A percentile compares a stretch with the other conserved stretches of the same genome.
These are phyloP conservation scores for Colletotrichum lentis DNA, from an alignment of 2,329 filamentous ascomycete species.

Conservation along the genomic window DNA sequence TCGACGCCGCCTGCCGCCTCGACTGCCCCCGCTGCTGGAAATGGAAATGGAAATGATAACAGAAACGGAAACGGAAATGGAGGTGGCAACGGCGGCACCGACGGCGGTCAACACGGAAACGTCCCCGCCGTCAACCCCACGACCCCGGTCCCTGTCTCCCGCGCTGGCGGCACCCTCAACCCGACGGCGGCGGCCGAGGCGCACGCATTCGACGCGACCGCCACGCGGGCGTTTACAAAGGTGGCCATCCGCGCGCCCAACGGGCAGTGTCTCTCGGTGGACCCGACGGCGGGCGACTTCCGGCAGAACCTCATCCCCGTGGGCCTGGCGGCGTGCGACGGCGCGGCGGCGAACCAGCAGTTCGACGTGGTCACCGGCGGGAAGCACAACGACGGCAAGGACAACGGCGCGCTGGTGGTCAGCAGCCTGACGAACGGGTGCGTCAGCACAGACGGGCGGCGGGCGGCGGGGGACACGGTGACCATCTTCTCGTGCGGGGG, in stretches of 20 bases:
- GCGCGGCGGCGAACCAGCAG: conserved; percentile 55
- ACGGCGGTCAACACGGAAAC: conserved; percentile 16
- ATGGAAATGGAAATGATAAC: conserved; percentile 19
- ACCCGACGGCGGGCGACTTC: conserved; percentile 63
- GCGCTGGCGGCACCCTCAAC: conserved; percentile 59
- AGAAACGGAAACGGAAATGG: neutral
- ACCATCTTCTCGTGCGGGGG: conserved; percentile 62
- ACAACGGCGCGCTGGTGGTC: conserved; percentile 55
- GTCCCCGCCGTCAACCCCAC: conserved; percentile 51
- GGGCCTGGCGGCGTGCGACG: conserved; percentile 54
- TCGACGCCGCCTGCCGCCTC: conserved; percentile 1
- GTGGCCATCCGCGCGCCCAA: conserved; percentile 57
- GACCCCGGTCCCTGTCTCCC: conserved; percentile 56
- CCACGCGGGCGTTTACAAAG: conserved; percentile 55
- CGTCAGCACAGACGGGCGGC: conserved; percentile 58
- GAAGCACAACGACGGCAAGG: conserved; percentile 56
- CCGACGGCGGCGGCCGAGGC: conserved; percentile 60
- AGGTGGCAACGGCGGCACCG: neutral
- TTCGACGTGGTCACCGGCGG: conserved; percentile 62
- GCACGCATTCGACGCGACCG: conserved; percentile 56
- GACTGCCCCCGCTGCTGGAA: conserved; percentile 10
- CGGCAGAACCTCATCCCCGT: conserved; percentile 63
- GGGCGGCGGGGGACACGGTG: conserved; percentile 56
- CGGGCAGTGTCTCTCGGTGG: conserved; percentile 60
- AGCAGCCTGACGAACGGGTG: conserved; percentile 62